Percentiles rank a stretch among this genome's conserved stretches.
Evolutionary conservation across 164 flowering plant genomes (phyloP).

Genomic region (Houttuynia cordata): DNA sequence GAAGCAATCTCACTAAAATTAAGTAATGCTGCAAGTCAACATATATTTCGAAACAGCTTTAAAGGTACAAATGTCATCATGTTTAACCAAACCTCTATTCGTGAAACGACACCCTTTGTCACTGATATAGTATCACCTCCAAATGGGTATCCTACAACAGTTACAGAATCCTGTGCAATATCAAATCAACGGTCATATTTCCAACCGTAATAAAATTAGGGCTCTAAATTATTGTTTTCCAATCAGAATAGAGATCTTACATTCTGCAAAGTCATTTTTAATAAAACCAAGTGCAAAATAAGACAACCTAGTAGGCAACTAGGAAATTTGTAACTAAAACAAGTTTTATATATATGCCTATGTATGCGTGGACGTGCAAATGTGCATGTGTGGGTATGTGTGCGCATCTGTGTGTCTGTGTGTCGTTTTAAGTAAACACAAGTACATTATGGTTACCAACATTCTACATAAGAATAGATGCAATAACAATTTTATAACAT

Average conservation of each 20-base stretch:
- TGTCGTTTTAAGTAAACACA: too few species aligned
- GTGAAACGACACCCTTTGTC: conserved; percentile 95
- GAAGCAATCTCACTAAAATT: neutral
- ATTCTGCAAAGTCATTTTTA: neutral
- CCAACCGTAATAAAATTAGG: neutral
- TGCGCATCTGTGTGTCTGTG: too few species aligned
- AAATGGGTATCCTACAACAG: conserved; percentile 97
- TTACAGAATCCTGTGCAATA: conserved; percentile 73
- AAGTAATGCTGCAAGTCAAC: neutral
- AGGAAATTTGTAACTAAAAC: too few species aligned
- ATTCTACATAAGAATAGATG: too few species aligned
- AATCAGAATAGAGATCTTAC: neutral
- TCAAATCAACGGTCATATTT: neutral
- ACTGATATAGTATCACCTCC: conserved; percentile 99
- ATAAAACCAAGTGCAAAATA: too few species aligned
- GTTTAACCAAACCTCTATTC: conserved; percentile 74
- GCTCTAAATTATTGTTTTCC: neutral
- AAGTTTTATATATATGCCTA: too few species aligned
- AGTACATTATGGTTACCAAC: too few species aligned
- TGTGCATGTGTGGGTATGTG: too few species aligned
- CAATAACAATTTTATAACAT: too few species aligned
- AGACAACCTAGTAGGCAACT: neutral
- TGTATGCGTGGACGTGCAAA: too few species aligned
- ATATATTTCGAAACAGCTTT: neutral
- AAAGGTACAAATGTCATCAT: neutral